Evolutionary conservation across 306 rosid species (phyloP).

Genomic region (Cucumis hystrix): DNA sequence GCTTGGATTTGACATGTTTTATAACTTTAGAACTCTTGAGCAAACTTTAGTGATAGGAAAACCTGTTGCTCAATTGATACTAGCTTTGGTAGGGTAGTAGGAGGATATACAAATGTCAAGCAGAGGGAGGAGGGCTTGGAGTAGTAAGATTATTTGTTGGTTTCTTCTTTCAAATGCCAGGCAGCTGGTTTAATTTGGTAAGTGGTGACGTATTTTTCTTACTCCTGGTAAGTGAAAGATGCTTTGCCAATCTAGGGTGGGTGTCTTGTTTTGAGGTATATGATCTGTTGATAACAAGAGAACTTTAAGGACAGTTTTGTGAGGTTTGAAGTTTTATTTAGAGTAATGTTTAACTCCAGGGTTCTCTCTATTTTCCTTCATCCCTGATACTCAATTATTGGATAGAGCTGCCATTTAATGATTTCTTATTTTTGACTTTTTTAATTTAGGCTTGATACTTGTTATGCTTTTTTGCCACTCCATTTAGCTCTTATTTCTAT

Average conservation of each 20-base stretch:
- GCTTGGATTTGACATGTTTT: background rate
- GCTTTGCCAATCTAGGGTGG: background rate
- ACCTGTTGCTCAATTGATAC: background rate
- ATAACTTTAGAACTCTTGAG: background rate
- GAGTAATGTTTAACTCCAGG: background rate
- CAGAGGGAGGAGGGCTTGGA: background rate
- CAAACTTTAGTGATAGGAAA: background rate
- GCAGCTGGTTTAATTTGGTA: background rate
- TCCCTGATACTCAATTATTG: background rate
- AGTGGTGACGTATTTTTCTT: background rate
- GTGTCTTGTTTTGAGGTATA: background rate
- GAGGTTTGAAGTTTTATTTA: background rate
- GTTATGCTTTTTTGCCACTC: background rate
- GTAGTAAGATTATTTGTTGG: background rate
- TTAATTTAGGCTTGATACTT: background rate
- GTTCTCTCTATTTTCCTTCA: background rate
- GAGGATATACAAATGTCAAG: background rate
- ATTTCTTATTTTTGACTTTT: background rate
- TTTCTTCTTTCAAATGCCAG: background rate
- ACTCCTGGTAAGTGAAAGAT: background rate
- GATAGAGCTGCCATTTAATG: background rate
- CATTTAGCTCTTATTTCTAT: background rate
- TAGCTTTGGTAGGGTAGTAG: background rate
- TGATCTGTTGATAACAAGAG: background rate
- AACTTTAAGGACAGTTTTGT: background rate